Conservation (phyloP, 2,329 filamentous ascomycete genomes). For the Macrophomina phaseolina region DNA sequence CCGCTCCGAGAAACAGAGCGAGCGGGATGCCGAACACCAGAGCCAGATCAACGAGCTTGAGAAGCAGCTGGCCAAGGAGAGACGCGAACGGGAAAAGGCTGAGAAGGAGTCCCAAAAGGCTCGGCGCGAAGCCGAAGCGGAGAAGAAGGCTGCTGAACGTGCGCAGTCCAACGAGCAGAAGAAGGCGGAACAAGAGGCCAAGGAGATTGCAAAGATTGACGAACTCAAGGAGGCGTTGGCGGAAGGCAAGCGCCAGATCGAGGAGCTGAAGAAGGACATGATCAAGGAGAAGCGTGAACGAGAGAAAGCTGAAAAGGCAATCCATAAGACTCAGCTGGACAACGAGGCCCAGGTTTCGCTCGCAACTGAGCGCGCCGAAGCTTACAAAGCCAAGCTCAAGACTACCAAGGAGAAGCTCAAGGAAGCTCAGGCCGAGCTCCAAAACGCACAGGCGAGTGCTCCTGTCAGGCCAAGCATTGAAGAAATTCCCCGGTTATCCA, state of each 20-base stretch:
- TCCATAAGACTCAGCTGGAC: constrained; percentile 63
- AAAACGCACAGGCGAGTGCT: constrained; percentile 49
- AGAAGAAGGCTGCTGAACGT: constrained; percentile 39
- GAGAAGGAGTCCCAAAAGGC: constrained; percentile 44
- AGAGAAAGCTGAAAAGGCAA: constrained; percentile 58
- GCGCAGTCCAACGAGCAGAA: constrained; percentile 43
- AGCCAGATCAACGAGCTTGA: constrained; percentile 52
- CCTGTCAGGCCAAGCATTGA: constrained; percentile 39
- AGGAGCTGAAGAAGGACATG: constrained; percentile 33
- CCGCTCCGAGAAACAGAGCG: constrained; percentile 56
- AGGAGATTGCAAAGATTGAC: constrained; percentile 29
- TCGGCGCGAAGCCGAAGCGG: constrained; percentile 40
- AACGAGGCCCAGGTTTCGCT: constrained; percentile 67
- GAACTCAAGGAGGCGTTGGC: constrained; percentile 29
- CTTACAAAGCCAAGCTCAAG: constrained; percentile 72
- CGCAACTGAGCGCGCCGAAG: constrained; percentile 73
- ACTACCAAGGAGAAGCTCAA: constrained; percentile 76
- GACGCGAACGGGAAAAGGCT: constrained; percentile 51
- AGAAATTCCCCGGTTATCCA: constrained; percentile 37
- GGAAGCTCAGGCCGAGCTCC: constrained; percentile 60
- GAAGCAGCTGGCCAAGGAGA: constrained; percentile 53
- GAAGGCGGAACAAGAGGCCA: constrained; percentile 30
- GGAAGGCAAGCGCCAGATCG: constrained; percentile 33
- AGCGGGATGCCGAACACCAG: constrained; percentile 55
- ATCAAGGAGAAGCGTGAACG: constrained; percentile 54